phyloP scores from a whole-genome alignment of 75 land plant genomes.

The Cupressus sempervirens region DNA sequence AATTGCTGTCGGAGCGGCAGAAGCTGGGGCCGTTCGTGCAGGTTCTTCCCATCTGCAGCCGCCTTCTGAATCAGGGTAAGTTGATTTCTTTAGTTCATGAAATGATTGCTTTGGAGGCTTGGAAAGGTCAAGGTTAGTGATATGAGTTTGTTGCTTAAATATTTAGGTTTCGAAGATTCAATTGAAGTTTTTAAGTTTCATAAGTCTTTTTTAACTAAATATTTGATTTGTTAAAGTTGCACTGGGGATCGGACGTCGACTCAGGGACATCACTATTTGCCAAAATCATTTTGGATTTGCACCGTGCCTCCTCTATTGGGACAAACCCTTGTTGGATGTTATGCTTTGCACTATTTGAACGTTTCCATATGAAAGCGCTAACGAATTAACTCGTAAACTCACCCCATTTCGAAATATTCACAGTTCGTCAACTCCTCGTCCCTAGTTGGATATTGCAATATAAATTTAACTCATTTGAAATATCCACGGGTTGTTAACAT shows the following conservation, averaged over 20 bases:
- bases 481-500: background rate
- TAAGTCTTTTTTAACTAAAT: too few relatives aligned
- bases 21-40: slow-evolving; percentile 74
- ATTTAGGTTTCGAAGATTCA: background rate
- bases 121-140: background rate
- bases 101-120: background rate
- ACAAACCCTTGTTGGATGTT: background rate
- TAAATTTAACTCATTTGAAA: background rate
- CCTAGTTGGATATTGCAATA: background rate
- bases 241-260: background rate
- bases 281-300: background rate
- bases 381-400: background rate
- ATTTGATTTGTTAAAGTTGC: too few relatives aligned
- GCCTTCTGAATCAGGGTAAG: slow-evolving; percentile 70
- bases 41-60: slow-evolving; percentile 65
- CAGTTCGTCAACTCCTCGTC: background rate
- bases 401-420: background rate
- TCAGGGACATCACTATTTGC: background rate
- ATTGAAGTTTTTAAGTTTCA: background rate
- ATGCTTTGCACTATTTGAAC: background rate
- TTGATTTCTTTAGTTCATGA: background rate
- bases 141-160: background rate
- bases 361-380: background rate
- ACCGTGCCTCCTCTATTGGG: background rate
- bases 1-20: slow-evolving; percentile 66